Evolutionary conservation across 2,329 filamentous ascomycete species (phyloP).

Genomic region (Leptographium galeiforme): DNA sequence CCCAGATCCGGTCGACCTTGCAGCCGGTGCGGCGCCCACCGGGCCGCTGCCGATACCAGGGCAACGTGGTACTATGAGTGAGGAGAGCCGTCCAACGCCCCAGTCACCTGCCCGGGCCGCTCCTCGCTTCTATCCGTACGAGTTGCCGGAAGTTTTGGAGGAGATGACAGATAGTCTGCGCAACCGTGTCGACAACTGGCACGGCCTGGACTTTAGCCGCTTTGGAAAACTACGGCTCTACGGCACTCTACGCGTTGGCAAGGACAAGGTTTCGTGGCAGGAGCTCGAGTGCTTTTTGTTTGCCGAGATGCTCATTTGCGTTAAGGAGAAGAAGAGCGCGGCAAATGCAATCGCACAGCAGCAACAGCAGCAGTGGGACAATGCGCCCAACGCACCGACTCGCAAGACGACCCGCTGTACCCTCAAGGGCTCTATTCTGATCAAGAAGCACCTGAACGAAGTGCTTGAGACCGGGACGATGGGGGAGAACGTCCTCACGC

Average conservation of each 20-base stretch:
- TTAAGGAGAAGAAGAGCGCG: constrained; percentile 82
- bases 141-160: constrained; percentile 63
- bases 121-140: constrained; percentile 55
- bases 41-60: constrained; percentile 23
- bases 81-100: constrained; percentile 41
- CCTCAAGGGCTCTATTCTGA: constrained; percentile 91
- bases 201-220: constrained; percentile 82
- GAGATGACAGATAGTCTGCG: constrained; percentile 78
- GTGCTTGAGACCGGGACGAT: constrained; percentile 56
- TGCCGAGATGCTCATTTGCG: constrained; percentile 97
- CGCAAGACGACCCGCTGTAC: constrained; percentile 66
- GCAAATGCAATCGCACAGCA: constrained; percentile 15
- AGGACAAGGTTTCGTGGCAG: constrained; percentile 94
- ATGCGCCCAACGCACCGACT: constrained; percentile 30
- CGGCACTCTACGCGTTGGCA: constrained; percentile 82
- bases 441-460: constrained; percentile 93
- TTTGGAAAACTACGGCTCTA: constrained; percentile 89
- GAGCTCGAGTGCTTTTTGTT: constrained; percentile 96
- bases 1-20: constrained; percentile 70
- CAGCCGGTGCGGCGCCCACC: constrained; percentile 27
- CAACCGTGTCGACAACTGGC: constrained; percentile 93
- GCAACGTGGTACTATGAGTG: constrained; percentile 22
- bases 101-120: constrained; percentile 46
- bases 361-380: constrained; percentile 50
- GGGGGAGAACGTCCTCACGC: constrained; percentile 75